Evolutionary conservation across 176 grass and related monocot genomes (phyloP).

Genomic region (Musa troglodytarum): DNA sequence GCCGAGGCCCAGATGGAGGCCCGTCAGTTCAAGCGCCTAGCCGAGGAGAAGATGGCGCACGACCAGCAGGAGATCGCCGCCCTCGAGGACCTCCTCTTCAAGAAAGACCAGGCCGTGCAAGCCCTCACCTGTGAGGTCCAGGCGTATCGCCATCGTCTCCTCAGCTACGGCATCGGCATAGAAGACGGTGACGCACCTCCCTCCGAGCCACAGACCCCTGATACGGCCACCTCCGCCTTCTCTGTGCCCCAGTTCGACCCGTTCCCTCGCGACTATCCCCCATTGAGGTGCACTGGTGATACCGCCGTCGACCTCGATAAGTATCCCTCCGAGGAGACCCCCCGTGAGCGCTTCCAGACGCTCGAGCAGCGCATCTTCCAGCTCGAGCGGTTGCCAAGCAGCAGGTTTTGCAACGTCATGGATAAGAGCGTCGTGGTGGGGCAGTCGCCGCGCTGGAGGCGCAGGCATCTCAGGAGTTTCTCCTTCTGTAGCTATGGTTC

Average conservation of each 20-base stretch:
- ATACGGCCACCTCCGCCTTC: background rate
- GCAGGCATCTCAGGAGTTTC: constrained; percentile 10
- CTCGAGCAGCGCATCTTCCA: constrained; percentile 24
- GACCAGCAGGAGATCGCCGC: constrained; percentile 30
- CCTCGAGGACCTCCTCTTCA: constrained; percentile 37
- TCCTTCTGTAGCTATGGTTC: constrained; percentile 19
- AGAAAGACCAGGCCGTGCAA: constrained; percentile 23
- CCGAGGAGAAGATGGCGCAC: constrained; percentile 63
- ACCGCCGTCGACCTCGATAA: constrained; percentile 22
- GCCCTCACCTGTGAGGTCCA: constrained; percentile 28
- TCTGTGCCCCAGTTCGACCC: constrained; percentile 29
- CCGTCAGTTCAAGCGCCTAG: constrained; percentile 55
- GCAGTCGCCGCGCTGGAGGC: constrained; percentile 23
- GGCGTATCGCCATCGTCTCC: constrained; percentile 54
- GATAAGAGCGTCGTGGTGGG: constrained; percentile 20
- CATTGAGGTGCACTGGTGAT: constrained; percentile 9
- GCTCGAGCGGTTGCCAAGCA: constrained; percentile 30
- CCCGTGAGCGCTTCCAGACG: background rate
- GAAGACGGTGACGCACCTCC: background rate
- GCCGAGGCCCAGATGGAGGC: constrained; percentile 71
- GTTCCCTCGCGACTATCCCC: constrained; percentile 5
- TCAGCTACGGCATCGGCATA: constrained; percentile 17
- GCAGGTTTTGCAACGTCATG: background rate
- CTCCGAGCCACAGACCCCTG: constrained; percentile 9
- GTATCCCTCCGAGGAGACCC: constrained; percentile 18